Conservation (phyloP, 2,329 filamentous ascomycete species). For the Karstenula rhodostoma region DNA sequence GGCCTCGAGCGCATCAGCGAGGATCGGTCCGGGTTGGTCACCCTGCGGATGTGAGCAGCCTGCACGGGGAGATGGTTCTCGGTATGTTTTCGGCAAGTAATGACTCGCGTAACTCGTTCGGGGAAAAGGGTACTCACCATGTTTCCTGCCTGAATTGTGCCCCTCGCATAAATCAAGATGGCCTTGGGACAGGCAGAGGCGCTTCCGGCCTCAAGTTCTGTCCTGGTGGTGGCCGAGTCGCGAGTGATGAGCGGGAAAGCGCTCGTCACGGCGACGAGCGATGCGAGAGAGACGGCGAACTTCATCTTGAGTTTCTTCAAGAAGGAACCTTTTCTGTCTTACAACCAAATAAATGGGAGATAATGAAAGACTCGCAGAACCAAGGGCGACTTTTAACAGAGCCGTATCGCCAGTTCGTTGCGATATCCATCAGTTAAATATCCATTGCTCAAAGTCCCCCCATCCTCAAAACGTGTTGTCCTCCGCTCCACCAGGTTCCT, state of each 20-base stretch:
- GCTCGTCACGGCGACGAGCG: constrained; percentile 8
- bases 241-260: background rate
- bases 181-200: constrained; percentile 30
- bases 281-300: constrained; percentile 5
- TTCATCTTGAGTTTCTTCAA: constrained; percentile 12
- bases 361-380: background rate
- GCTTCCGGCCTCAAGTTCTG: constrained; percentile 34
- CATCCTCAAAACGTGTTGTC: constrained; percentile 7
- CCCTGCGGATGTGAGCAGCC: constrained; percentile 24
- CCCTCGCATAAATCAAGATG: constrained; percentile 41
- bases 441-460: background rate
- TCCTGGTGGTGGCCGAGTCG: constrained; percentile 18
- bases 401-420: background rate
- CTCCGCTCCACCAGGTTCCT: background rate
- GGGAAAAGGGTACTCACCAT: constrained; percentile 27
- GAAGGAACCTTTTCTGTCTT: background rate
- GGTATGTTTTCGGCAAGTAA: background rate
- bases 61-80: constrained; percentile 4
- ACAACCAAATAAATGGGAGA: constrained; percentile 12
- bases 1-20: constrained; percentile 32
- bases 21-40: constrained; percentile 25
- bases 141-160: constrained; percentile 35
- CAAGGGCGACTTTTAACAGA: background rate
- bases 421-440: constrained; percentile 2
- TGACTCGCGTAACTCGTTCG: background rate